Base-by-base conservation (phyloP, 345 rosid species). In the Heritiera fomes region DNA sequence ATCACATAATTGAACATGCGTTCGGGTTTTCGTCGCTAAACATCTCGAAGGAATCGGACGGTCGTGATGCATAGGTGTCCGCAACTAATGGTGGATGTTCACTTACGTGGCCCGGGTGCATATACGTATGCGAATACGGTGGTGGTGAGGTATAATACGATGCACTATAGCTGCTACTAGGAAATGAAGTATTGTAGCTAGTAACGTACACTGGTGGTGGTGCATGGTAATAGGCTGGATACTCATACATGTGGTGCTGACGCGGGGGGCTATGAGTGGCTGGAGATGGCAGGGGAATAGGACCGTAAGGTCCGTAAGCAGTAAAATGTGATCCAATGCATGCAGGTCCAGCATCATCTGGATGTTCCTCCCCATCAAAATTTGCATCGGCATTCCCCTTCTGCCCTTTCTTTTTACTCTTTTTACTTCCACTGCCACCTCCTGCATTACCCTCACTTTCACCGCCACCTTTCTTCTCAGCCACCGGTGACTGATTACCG, bases 21-120 rank as follows among this genome's bases (percentile, higher is more conserved):
- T 91, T 93, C 0, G 97, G 98, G 59, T 93, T 94, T 74, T 94
- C 98, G 0, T 94, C 98, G 76, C 97, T 92, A 17, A 94, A 88
- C 45, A 94, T 64, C 89, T 93, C 97, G 11, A 89, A 94, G 18
- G 98, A 87, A 60, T 86, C 84, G 0, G 87, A 77, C 75, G 91
- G 86, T 49, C 79, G 87, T 14, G 87, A 81, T 6, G 64, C 7
- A 53, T 55, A 81, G 10, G 9, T 38, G 49, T 11, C 2, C 1
- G 81, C 2, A 49, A 87, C 88, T 1, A 46, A 71, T 38, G 89
- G 88, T 23, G 55, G 80, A 32, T 4, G 76, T 20, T 80, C 86
- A 6, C 15, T 64, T 28, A 20, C 75, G 4, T 23, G 50, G 1
- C 87, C 88, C 1, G 85, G 81, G 45, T 87, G 83, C 83, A 83